These are phyloP conservation scores for Magnaporthiopsis rhizophila DNA, from an alignment of 2,329 filamentous ascomycete species.

Conservation along the genomic window DNA sequence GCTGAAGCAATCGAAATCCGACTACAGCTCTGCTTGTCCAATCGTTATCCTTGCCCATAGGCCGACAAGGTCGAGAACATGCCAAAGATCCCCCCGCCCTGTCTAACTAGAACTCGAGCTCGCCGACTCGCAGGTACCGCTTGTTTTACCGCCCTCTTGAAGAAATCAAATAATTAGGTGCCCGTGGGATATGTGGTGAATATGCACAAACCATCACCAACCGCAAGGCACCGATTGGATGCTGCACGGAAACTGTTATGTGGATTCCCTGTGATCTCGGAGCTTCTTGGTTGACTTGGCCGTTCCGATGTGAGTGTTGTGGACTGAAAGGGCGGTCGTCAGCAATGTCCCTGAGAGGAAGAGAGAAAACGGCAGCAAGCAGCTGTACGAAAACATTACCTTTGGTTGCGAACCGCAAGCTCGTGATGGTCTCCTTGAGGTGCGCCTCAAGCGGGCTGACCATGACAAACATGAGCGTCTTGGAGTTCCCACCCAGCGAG, in stretches of 20 bases:
- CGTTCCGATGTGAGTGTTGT: conserved; percentile 87
- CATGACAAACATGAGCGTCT: conserved; percentile 99
- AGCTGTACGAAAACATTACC: conserved; percentile 34
- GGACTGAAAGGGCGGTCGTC: conserved; percentile 38
- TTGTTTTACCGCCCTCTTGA: background rate
- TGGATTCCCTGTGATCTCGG: conserved; percentile 28
- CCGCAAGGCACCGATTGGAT: background rate
- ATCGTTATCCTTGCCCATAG: background rate
- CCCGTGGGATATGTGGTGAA: background rate
- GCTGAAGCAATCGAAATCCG: background rate
- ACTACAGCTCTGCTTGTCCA: background rate
- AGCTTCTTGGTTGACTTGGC: conserved; percentile 68
- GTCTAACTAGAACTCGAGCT: background rate
- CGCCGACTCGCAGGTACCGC: background rate
- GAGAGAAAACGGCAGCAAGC: conserved; percentile 17
- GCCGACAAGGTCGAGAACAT: background rate
- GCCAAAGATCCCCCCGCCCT: background rate
- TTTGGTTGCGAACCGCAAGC: conserved; percentile 92
- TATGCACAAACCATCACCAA: background rate
- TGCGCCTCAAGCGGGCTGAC: conserved; percentile 86
- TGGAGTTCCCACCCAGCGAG: conserved; percentile 87
- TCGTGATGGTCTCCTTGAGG: conserved; percentile 86
- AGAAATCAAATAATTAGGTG: background rate
- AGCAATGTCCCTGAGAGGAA: background rate
- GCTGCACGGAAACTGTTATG: background rate